Evolutionary conservation across 306 rosid species (phyloP), one percentile per base, ranked within the genome.

Genomic region (Chamaecrista fasciculata): DNA sequence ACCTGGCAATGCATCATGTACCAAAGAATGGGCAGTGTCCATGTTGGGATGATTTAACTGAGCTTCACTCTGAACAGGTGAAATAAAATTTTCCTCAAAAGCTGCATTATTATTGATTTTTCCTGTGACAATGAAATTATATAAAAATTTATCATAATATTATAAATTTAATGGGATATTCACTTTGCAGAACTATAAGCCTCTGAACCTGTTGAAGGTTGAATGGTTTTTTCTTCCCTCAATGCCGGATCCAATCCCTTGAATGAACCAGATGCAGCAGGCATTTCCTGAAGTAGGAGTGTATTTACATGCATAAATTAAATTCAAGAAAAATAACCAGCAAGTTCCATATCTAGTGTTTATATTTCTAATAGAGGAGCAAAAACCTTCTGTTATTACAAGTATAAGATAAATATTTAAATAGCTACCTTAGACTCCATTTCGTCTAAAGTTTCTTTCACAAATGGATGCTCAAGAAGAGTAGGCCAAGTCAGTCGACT

Each of bases 401-500:
- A 73, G 65, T 47, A 14, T 42, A 16, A 73, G 24, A 71, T 39
- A 68, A 67, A 69, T 73, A 52, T 69, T 51, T 40, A 67, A 57
- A 66, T 57, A 23, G 53, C 70, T 86, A 94, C 99, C 96, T 79
- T 85, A 68, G 75, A 76, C 51, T 84, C 89, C 69, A 37, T 62
- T 64, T 88, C 90, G 8, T 82, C 82, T 20, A 81, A 63, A 5
- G 84, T 68, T 85, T 91, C 99, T 79, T 84, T 84, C 55, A 94
- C 97, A 82, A 94, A 94, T 64, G 97, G 96, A 65, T 94, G 97
- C 69, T 94, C 97, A 53, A 94, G 81, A 77, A 94, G 96, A 65
- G 91, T 87, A 18, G 99, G 99, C 99, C 99, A 94, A 20, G 97
- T 83, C 69, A 94, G 82, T 49, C 99, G 92, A 83, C 86, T 88